Evolutionary conservation across 306 rosid species (phyloP), one percentile per base, ranked within the genome.

Genomic region (Datisca glomerata): DNA sequence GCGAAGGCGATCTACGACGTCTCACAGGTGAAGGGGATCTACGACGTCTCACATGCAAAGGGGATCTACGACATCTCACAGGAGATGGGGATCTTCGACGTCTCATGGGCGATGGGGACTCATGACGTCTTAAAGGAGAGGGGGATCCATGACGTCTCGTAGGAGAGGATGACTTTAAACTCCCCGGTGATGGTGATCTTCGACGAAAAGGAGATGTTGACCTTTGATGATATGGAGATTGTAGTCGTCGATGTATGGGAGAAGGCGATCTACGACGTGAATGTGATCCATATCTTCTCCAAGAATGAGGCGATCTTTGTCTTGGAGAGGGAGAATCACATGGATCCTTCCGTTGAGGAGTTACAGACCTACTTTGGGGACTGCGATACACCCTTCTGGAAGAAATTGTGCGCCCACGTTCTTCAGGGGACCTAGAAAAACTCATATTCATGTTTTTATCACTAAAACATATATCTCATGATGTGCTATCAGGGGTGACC

Each of bases 351-450:
- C 57, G 57, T 11, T 23, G 47, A 27, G 57, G 57, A 16, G 45
- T 51, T 0, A 18, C 17, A 51, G 57, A 51, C 47, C 12, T 2
- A 32, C 57, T 49, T 24, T 9, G 49, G 1, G 19, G 59, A 8
- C 52, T 50, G n/a, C 36, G 61, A 4, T 3, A 51, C 52, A 44
- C 59, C 59, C 79, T 76, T 31, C 67, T 83, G 3, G 64, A 62
- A 47, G 94, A 79, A 59, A 27, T 3, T 3, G 86, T 74, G 21
- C 59, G 70, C 8, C 76, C 73, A 5, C 54, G 55, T 20, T 60
- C 74, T 50, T 45, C 57, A 8, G 81, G 82, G 31, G 93, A 80
- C 51, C 70, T 53, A 14, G 93, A 84, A 47, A 67, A 19, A 38
- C 93, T 84, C 46, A 67, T 75, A 34, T 93, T 68, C 54, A 52